A percentile compares a stretch with the other conserved stretches of the same genome.
phyloP scores from a whole-genome alignment of 331 rosid genomes.

The Quercus phellos region DNA sequence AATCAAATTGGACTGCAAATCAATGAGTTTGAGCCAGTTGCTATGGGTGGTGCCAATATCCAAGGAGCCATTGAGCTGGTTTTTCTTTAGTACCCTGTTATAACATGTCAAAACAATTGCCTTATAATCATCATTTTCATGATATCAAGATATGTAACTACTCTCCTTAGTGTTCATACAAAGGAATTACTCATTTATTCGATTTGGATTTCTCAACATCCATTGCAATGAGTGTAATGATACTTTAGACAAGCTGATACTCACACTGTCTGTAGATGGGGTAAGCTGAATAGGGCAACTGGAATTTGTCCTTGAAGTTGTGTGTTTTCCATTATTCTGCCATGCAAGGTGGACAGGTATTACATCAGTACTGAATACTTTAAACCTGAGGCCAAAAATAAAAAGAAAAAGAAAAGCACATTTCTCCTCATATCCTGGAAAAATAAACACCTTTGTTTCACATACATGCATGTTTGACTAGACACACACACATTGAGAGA shows the following conservation, averaged over 20 bases:
- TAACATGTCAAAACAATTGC: conserved; percentile 16
- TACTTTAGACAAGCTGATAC: conserved; percentile 23
- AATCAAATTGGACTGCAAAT: conserved; percentile 48
- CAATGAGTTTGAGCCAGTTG: conserved; percentile 38
- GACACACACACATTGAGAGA: neutral
- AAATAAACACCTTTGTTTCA: neutral
- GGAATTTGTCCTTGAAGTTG: conserved; percentile 50
- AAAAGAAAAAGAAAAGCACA: no score
- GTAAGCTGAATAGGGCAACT: conserved; percentile 42
- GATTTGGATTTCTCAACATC: conserved; percentile 5
- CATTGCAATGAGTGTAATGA: neutral
- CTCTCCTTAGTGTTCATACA: neutral
- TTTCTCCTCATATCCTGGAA: neutral
- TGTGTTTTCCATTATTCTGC: conserved; percentile 59
- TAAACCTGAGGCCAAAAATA: neutral
- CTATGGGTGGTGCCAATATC: conserved; percentile 24
- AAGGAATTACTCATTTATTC: neutral
- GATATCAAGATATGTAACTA: neutral
- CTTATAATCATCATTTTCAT: neutral
- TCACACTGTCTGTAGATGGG: conserved; percentile 54
- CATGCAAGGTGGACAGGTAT: neutral
- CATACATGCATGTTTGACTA: neutral
- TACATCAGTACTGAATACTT: neutral
- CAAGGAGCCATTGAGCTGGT: conserved; percentile 31
- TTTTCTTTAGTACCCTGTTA: conserved; percentile 31